Evolutionary conservation across 495 filamentous ascomycete species (phyloP).

Genomic region (Stereocaulon alpinum): DNA sequence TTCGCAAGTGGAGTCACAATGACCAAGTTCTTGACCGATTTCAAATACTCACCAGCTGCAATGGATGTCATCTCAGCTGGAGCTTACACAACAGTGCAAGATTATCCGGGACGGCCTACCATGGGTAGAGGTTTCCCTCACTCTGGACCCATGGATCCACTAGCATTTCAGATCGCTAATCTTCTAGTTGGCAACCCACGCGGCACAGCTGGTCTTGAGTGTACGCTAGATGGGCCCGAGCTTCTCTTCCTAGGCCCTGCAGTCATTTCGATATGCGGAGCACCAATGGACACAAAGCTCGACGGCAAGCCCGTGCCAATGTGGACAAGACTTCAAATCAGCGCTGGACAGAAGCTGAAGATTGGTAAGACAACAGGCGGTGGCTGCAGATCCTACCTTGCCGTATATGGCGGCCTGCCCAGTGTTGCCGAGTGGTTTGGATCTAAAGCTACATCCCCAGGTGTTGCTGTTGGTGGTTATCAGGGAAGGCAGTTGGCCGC

Average conservation of each 20-base stretch:
- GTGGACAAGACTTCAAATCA: conserved; percentile 44
- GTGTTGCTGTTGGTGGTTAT: conserved; percentile 47
- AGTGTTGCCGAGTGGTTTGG: conserved; percentile 46
- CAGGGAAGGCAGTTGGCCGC: conserved; percentile 44
- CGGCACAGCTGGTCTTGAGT: conserved; percentile 45
- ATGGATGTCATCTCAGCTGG: conserved; percentile 49
- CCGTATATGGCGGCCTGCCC: conserved; percentile 46
- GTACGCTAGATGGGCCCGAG: conserved; percentile 49
- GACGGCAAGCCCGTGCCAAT: conserved; percentile 38
- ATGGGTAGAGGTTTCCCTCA: conserved; percentile 31
- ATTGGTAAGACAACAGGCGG: conserved; percentile 42
- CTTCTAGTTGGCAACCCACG: conserved; percentile 45
- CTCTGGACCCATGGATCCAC: conserved; percentile 43
- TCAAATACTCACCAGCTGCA: conserved; percentile 39
- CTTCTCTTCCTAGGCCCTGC: conserved; percentile 41
- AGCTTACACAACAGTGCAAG: conserved; percentile 48
- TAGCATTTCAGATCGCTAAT: conserved; percentile 46
- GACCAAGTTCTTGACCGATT: conserved; percentile 42
- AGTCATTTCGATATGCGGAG: conserved; percentile 44
- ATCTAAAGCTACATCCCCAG: conserved; percentile 47
- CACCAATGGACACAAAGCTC: conserved; percentile 37
- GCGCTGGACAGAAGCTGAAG: conserved; percentile 42
- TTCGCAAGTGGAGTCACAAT: conserved; percentile 42
- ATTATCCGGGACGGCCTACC: conserved; percentile 45
- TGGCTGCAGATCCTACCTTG: conserved; percentile 49